phyloP scores from a whole-genome alignment of 2,329 filamentous ascomycete species.

The Exophiala lecanii-corni region DNA sequence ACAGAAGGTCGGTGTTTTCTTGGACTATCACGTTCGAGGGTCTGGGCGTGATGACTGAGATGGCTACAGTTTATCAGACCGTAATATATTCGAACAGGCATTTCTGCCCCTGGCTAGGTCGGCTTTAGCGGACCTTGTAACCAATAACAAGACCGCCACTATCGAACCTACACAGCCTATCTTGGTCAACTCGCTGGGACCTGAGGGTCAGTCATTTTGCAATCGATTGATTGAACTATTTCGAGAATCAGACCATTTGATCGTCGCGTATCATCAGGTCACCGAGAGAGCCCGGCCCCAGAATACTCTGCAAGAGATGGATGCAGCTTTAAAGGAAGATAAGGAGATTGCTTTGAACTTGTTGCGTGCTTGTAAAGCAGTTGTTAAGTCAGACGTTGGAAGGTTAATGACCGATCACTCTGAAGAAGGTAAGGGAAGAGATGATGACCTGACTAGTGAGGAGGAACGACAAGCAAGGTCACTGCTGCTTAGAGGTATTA shows the following conservation, averaged over 20 bases:
- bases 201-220: constrained; percentile 15
- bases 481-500: constrained; percentile 11
- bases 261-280: constrained; percentile 15
- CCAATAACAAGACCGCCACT: not conserved
- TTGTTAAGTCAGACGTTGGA: constrained; percentile 12
- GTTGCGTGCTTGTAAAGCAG: constrained; percentile 12
- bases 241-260: constrained; percentile 13
- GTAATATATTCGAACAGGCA: constrained; percentile 10
- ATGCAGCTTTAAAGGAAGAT: constrained; percentile 14
- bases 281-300: constrained; percentile 1
- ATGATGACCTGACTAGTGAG: constrained; percentile 8
- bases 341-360: constrained; percentile 11
- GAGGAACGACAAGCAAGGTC: constrained; percentile 16
- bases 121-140: constrained; percentile 10
- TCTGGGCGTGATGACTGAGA: not conserved
- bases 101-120: constrained; percentile 12
- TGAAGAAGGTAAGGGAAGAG: constrained; percentile 9
- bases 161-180: constrained; percentile 5
- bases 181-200: constrained; percentile 12
- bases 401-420: constrained; percentile 15
- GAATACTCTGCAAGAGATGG: constrained; percentile 9
- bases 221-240: constrained; percentile 11
- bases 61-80: constrained; percentile 5
- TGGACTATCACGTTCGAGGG: not conserved
- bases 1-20: constrained; percentile 8